Percentiles rank a stretch among this genome's conserved stretches.
Evolutionary conservation across 2,329 filamentous ascomycete genomes (phyloP).

Genomic region (Emmonsiellopsis sp.): DNA sequence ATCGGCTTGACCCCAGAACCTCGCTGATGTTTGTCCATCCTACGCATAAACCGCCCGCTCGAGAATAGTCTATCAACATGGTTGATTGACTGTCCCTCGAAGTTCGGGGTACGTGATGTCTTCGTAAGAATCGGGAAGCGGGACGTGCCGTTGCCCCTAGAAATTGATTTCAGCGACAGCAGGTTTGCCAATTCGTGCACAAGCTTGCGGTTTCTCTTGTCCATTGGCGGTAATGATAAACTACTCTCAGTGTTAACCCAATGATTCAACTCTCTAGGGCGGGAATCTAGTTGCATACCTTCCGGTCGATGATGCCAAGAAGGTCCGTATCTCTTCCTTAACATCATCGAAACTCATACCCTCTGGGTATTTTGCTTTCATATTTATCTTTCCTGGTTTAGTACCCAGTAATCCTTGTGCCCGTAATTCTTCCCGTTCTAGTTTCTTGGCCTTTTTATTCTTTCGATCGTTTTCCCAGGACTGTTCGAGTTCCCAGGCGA

Average conservation of each 20-base stretch:
- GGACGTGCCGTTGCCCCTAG: slow-evolving; percentile 60
- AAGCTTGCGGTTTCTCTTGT: slow-evolving; percentile 63
- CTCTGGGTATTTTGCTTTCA: slow-evolving; percentile 61
- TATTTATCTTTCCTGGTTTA: slow-evolving; percentile 46
- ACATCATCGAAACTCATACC: slow-evolving; percentile 65
- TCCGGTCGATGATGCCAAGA: slow-evolving; percentile 54
- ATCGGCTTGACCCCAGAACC: slow-evolving; percentile 15
- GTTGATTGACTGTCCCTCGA: slow-evolving; percentile 46
- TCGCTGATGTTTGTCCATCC: slow-evolving; percentile 8
- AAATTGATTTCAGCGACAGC: slow-evolving; percentile 76
- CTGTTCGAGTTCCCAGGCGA: slow-evolving; percentile 49
- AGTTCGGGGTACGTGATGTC: slow-evolving; percentile 55
- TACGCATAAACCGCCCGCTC: slow-evolving; percentile 22
- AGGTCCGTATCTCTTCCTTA: slow-evolving; percentile 60
- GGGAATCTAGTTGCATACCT: slow-evolving; percentile 38
- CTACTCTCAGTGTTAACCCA: slow-evolving; percentile 31
- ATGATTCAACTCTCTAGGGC: not conserved
- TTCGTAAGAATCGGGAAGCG: slow-evolving; percentile 72
- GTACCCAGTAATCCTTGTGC: slow-evolving; percentile 54
- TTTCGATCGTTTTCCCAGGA: slow-evolving; percentile 59
- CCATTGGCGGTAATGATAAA: slow-evolving; percentile 72
- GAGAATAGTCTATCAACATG: slow-evolving; percentile 33
- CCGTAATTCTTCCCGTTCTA: slow-evolving; percentile 59
- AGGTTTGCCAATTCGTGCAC: slow-evolving; percentile 70
- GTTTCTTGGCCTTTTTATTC: slow-evolving; percentile 62